Evolutionary conservation across 2,329 filamentous ascomycete genomes (phyloP).

Genomic region (Coniochaeta hoffmannii): DNA sequence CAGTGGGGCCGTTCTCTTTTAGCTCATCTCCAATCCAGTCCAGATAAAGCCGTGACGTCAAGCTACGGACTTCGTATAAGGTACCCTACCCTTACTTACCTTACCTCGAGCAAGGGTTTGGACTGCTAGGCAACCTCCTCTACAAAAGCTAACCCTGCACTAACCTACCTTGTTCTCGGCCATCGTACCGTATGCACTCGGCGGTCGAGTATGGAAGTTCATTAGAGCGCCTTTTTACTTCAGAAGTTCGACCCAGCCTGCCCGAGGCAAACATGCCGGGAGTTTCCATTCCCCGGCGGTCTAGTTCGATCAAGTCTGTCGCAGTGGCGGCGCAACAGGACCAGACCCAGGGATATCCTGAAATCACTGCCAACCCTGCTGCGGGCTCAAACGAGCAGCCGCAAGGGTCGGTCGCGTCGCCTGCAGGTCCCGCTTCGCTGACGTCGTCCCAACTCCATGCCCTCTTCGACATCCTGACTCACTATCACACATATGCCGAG

Average conservation of each 20-base stretch:
- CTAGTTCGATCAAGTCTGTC: background rate
- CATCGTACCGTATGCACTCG: too few species aligned
- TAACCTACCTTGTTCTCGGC: too few species aligned
- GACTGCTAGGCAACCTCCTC: too few species aligned
- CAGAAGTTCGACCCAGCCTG: background rate
- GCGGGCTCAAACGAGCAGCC: too few species aligned
- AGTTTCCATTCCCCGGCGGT: background rate
- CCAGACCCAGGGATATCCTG: background rate
- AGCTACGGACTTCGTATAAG: too few species aligned
- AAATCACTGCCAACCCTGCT: background rate
- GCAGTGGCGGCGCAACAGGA: background rate
- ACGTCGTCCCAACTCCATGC: conserved; percentile 37
- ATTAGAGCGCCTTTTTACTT: background rate
- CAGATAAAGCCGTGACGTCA: too few species aligned
- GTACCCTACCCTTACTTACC: too few species aligned
- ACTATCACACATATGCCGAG: conserved; percentile 56
- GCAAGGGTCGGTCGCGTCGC: too few species aligned
- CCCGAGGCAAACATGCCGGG: background rate
- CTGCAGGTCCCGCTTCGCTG: conserved; percentile 9
- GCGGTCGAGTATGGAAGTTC: background rate
- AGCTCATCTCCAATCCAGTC: too few species aligned
- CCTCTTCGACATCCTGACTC: conserved; percentile 53
- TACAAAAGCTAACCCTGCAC: too few species aligned
- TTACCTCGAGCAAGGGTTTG: too few species aligned
- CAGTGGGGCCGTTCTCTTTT: too few species aligned